phyloP scores from a whole-genome alignment of 2,329 filamentous ascomycete genomes.

The Ascochyta clinopodiicola region DNA sequence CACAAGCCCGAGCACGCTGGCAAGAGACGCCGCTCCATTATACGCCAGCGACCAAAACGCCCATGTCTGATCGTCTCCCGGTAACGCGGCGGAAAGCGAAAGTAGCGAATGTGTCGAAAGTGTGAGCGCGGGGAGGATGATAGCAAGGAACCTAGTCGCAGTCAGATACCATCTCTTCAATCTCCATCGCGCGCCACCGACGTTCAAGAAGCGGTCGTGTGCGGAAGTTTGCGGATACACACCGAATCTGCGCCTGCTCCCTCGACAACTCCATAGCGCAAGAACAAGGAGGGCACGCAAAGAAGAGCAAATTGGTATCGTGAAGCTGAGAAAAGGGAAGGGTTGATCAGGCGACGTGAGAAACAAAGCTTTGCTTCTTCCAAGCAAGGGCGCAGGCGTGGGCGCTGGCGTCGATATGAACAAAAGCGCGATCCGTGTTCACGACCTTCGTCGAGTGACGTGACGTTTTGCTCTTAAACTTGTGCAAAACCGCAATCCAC shows the following conservation, averaged over 20 bases:
- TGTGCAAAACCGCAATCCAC: too few relatives aligned
- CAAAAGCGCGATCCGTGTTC: too few relatives aligned
- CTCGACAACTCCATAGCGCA: constrained; percentile 15
- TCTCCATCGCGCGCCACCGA: neutral
- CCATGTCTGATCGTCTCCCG: constrained; percentile 36
- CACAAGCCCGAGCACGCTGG: constrained; percentile 52
- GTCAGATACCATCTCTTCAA: neutral
- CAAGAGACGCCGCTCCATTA: constrained; percentile 48
- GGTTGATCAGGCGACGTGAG: neutral
- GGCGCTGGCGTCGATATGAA: too few relatives aligned
- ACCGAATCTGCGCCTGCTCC: constrained; percentile 17
- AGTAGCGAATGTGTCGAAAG: constrained; percentile 36
- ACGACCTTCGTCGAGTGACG: too few relatives aligned
- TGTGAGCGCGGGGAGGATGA: constrained; percentile 36
- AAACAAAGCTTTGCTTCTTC: neutral
- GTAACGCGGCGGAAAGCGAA: constrained; percentile 30
- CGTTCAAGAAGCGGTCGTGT: neutral
- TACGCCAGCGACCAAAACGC: constrained; percentile 47
- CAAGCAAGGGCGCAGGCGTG: too few relatives aligned
- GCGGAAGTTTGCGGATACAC: constrained; percentile 5
- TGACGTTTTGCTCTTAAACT: too few relatives aligned
- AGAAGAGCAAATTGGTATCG: constrained; percentile 1
- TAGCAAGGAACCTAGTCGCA: constrained; percentile 33
- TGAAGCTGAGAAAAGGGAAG: neutral
- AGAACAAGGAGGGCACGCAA: neutral